Conservation (phyloP, 2,329 filamentous ascomycete species). For the Colletotrichum endophyticum region DNA sequence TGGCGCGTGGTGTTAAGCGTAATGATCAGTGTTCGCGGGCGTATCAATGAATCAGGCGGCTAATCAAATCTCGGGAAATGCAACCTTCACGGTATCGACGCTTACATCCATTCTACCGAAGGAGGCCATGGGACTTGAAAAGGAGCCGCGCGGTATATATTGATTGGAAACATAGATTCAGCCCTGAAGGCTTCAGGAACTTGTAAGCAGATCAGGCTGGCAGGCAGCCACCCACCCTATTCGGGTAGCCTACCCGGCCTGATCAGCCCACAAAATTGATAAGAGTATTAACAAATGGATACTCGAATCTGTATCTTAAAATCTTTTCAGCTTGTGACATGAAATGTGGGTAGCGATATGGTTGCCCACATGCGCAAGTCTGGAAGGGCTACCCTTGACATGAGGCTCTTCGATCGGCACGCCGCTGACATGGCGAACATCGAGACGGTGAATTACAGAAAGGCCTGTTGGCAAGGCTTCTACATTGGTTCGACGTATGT, state of each 20-base stretch:
- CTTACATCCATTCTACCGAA: neutral
- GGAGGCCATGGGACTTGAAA: neutral
- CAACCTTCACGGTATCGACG: neutral
- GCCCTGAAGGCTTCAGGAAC: neutral
- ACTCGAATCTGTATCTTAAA: neutral
- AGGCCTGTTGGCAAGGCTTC: no score
- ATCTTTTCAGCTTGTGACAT: neutral
- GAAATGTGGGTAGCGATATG: neutral
- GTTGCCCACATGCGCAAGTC: neutral
- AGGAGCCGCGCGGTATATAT: neutral
- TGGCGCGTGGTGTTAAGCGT: neutral
- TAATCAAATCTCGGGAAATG: neutral
- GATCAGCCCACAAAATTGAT: neutral
- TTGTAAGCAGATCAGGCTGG: neutral
- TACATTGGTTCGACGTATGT: no score
- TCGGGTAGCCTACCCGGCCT: neutral
- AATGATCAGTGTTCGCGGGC: neutral
- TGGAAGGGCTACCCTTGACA: neutral
- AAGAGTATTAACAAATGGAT: neutral
- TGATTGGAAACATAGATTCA: neutral
- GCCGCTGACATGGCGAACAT: neutral
- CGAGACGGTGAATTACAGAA: no score
- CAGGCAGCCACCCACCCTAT: neutral
- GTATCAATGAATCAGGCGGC: neutral
- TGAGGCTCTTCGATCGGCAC: neutral